Base-by-base conservation (phyloP, 192 early-diverging fungal genomes). In the Backusella australiensis region DNA sequence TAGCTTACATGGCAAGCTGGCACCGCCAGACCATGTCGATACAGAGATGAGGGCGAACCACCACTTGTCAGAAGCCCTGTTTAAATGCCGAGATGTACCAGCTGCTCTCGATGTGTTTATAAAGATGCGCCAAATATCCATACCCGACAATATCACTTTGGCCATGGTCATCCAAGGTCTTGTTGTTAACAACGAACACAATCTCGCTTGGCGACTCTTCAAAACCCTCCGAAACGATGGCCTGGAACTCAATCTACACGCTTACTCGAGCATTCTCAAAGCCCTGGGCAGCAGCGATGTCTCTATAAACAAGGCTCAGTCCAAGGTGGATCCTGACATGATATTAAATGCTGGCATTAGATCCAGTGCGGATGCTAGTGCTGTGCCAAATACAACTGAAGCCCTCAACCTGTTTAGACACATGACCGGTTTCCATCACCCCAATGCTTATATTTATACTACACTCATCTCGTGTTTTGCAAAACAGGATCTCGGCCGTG, bases 401-500 rank as follows among this genome's bases (percentile, higher is more conserved):
- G 72, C 78, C 11, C 69, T 74, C 29, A 34, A 44, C 17, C 41
- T 79, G 9, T 79, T 79, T 38, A 44, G 41, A 41, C 19, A 74
- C 8, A 38, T 79, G 71, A 79, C 73, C 1, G 65, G 52, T 6
- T 74, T 42, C 17, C 78, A 74, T 3, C 17, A 77, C 2, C 73
- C 80, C 9, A 78, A 81, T 68, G 76, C 35, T 11, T 81, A 78
- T 56, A 81, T 73, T 32, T 81, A 81, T 75, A 75, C 76, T 34
- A 77, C 77, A 29, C 53, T 81, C 21, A 81, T 81, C 34, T 46
- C 80, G 23, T 77, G 80, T 12, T 81, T 81, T 75, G 76, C 80
- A 15, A 81, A 77, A 42, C 15, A 69, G 1, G 69, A 81, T 29
- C 75, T 78, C 12, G 29, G 19, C 14, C 39, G 73, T 4, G 76